Evolutionary conservation across 805 yeast species (phyloP), one percentile per base, ranked within the genome.

Genomic region (Ogataea nonfermentans): DNA sequence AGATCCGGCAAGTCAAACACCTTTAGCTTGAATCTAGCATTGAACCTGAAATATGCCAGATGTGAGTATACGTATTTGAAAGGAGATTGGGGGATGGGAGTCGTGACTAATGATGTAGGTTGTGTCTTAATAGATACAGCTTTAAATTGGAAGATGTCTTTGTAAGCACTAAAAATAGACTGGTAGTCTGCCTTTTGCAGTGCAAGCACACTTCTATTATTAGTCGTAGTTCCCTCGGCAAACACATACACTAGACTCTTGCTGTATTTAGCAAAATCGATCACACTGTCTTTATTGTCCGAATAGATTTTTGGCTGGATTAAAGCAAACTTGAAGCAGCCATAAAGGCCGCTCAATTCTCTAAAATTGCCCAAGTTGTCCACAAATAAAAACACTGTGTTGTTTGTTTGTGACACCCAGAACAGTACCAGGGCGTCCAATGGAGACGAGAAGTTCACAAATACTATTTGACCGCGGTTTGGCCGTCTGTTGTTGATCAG

Each of bases 171-270:
- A 17, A 38, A 16, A 12, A 56, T 47, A 6, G 37, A 23, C 10
- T 24, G 25, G 8, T 45, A 16, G 27, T 52, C 52, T 12, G 65
- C 56, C 4, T 55, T 33, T 24, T 66, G 64, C 40, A 84, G 74
- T 3, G 87, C 78, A 45, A 90, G 68, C 1, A 90, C 56, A 0
- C 89, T 79, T 46, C 80, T 79, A 35, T 95, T 93, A 56, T 90
- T 91, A 0, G 95, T 78, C 0, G 95, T 72, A 0, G 95, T 85
- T 0, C 95, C 95, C 55, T 89, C 97, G 3, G 81, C 70, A 42
- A 88, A 78, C 15, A 84, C 49, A 37, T 73, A 80, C 4, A 78
- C 68, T 0, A 69, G 63, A 29, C 73, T 70, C n/a, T 69, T 66
- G 3, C 59, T 56, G 14, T 61, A 52, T 20, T 56, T 48, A 1